These are phyloP conservation scores for Cadophora sp. DNA, from an alignment of 2,329 filamentous ascomycete species.

Conservation along the genomic window DNA sequence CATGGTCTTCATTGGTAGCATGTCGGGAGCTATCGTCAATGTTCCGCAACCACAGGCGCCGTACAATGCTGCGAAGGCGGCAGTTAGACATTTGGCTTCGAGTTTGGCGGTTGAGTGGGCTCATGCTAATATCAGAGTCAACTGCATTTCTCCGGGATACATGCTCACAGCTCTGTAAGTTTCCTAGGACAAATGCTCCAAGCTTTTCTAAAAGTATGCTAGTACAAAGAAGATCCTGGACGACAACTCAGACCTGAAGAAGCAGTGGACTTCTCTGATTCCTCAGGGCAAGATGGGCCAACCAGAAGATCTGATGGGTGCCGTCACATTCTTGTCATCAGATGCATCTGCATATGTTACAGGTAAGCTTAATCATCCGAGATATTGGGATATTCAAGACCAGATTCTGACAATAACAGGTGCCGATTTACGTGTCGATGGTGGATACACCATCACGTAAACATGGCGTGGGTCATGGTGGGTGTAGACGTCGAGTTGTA, in stretches of 20 bases:
- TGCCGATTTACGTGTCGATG: conserved; percentile 67
- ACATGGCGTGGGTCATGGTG: background rate
- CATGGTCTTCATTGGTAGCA: conserved; percentile 95
- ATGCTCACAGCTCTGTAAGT: conserved; percentile 93
- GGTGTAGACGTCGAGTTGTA: background rate
- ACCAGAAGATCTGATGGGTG: conserved; percentile 91
- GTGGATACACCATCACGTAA: conserved; percentile 85
- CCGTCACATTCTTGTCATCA: conserved; percentile 73
- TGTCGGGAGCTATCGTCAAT: conserved; percentile 94
- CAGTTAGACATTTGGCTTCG: conserved; percentile 84
- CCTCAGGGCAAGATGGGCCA: conserved; percentile 93
- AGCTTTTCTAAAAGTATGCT: background rate
- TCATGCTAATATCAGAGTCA: conserved; percentile 84
- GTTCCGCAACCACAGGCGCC: conserved; percentile 92
- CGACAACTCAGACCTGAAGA: conserved; percentile 87
- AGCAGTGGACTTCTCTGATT: conserved; percentile 91
- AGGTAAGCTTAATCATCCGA: conserved; percentile 60
- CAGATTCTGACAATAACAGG: conserved; percentile 14
- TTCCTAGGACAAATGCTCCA: background rate
- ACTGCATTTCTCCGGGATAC: conserved; percentile 94
- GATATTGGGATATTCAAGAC: background rate
- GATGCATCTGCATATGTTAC: conserved; percentile 66
- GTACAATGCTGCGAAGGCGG: conserved; percentile 94
- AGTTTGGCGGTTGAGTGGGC: conserved; percentile 96
- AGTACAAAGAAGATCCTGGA: conserved; percentile 94